A percentile compares a stretch with the other conserved stretches of the same genome.
Conservation (phyloP, 306 rosid species). For the Phaseolus lunatus region DNA sequence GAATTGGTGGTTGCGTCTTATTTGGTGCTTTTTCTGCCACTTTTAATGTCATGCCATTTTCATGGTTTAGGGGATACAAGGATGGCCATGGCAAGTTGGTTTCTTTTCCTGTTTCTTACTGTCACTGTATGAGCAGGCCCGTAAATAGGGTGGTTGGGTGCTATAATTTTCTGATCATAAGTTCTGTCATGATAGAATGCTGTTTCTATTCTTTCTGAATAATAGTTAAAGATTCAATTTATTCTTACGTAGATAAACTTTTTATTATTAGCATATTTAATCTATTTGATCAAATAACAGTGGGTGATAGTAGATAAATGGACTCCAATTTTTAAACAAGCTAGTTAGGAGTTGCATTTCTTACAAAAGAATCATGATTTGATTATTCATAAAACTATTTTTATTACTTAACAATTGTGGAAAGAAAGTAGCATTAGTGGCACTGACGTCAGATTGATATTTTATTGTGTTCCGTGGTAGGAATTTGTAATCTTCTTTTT, state of each 20-base stretch:
- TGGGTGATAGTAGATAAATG: conserved; percentile 13
- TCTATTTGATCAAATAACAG: conserved; percentile 16
- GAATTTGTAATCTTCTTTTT: conserved; percentile 25
- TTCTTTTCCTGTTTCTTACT: conserved; percentile 8
- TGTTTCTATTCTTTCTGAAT: conserved; percentile 20
- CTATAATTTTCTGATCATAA: conserved; percentile 12
- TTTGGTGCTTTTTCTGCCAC: background rate
- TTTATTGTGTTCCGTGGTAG: conserved; percentile 21
- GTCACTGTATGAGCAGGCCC: background rate
- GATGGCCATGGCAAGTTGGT: conserved; percentile 4
- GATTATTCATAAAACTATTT: conserved; percentile 1
- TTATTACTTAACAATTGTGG: background rate
- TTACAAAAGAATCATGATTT: conserved; percentile 31
- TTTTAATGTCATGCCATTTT: background rate
- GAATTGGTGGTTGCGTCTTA: conserved; percentile 12
- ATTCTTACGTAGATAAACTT: conserved; percentile 16
- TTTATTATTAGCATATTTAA: conserved; percentile 11
- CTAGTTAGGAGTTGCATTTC: conserved; percentile 1
- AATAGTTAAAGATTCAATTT: conserved; percentile 2
- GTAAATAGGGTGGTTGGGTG: background rate
- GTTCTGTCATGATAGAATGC: conserved; percentile 3
- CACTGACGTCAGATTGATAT: background rate
- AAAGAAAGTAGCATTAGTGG: background rate
- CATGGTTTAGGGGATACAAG: conserved; percentile 27
- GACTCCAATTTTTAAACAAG: background rate